Conservation (phyloP, 345 rosid species). For the Balakata baccata region DNA sequence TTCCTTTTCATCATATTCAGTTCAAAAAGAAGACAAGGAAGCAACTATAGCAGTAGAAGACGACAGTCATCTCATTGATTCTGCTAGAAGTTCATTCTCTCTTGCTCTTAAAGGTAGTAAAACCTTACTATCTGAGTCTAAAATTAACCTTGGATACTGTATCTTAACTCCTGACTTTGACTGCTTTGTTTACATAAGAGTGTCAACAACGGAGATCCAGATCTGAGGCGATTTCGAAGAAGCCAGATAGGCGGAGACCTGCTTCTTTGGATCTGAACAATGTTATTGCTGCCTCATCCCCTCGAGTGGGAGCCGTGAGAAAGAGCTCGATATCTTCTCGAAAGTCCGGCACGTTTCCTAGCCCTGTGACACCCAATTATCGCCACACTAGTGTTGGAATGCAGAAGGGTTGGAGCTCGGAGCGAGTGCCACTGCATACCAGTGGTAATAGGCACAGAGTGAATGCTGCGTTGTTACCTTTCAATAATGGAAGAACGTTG, state of each 20-base stretch:
- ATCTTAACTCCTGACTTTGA: not conserved
- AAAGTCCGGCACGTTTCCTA: constrained; percentile 66
- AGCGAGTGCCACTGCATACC: constrained; percentile 66
- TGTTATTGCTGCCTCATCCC: constrained; percentile 55
- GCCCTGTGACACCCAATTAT: constrained; percentile 86
- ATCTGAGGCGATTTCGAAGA: constrained; percentile 61
- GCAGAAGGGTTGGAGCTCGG: constrained; percentile 98
- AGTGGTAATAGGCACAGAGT: constrained; percentile 54
- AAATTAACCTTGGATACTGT: not conserved
- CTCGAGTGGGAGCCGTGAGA: constrained; percentile 50
- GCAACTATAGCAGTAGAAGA: constrained; percentile 35
- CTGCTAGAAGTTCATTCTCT: constrained; percentile 87
- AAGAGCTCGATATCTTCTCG: constrained; percentile 48
- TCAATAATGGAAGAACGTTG: constrained; percentile 70
- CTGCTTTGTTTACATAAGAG: constrained; percentile 37
- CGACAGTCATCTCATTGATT: constrained; percentile 48
- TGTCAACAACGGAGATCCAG: constrained; percentile 75
- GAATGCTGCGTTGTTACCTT: constrained; percentile 51
- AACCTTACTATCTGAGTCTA: not conserved
- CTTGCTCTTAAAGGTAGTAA: constrained; percentile 70
- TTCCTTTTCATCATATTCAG: constrained; percentile 38
- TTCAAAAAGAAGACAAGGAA: constrained; percentile 47
- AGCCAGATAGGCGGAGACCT: constrained; percentile 60
- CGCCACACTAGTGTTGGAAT: constrained; percentile 47
- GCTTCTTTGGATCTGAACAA: constrained; percentile 75